Evolutionary conservation across 1,139 yeast genomes (phyloP).

Genomic region (Pneumocystis carinii): DNA sequence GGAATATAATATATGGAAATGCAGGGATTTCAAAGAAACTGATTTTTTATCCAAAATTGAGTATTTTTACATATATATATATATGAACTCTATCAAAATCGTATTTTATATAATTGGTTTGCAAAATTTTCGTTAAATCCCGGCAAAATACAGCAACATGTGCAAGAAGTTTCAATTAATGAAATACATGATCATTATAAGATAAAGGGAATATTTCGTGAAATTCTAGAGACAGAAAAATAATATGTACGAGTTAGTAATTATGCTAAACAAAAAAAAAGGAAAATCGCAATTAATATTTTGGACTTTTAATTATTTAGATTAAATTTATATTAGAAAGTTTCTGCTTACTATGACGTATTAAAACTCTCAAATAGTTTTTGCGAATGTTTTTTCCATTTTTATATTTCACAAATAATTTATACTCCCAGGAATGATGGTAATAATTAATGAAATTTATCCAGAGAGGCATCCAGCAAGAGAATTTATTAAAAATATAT

Average conservation of each 20-base stretch:
- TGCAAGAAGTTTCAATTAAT: neutral
- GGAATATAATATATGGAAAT: neutral
- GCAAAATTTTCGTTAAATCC: neutral
- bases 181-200: no score
- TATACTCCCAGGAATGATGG: neutral
- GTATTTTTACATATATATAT: neutral
- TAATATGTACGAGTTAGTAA: neutral
- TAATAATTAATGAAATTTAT: neutral
- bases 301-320: neutral
- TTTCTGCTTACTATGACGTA: neutral
- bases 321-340: neutral
- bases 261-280: neutral
- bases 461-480: neutral
- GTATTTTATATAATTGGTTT: neutral
- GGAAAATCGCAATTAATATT: neutral
- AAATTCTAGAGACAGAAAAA: neutral
- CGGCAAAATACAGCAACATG: neutral
- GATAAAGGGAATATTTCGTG: neutral
- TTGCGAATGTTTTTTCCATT: neutral
- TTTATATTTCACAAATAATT: constrained; percentile 1
- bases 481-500: neutral
- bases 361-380: neutral
- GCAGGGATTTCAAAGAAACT: neutral
- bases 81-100: neutral
- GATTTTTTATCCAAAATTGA: neutral